Conservation (phyloP, 2,329 filamentous ascomycete genomes). For the Exophiala alcalophila region DNA sequence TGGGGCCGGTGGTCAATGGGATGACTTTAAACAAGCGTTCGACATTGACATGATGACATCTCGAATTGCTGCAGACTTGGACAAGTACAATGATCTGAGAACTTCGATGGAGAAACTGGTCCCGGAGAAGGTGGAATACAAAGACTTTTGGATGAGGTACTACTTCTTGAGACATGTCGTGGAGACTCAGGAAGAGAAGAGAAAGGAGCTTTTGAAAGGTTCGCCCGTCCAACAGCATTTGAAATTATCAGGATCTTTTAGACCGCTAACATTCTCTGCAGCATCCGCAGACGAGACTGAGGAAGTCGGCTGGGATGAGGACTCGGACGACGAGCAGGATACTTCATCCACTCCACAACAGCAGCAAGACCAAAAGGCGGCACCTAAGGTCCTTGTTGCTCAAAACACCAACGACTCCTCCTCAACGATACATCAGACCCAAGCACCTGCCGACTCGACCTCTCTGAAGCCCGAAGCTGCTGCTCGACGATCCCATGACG, state of each 20-base stretch:
- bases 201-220: conserved; percentile 91
- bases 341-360: conserved; percentile 44
- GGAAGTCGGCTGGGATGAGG: conserved; percentile 67
- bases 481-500: conserved; percentile 73
- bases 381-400: conserved; percentile 29
- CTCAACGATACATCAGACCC: conserved; percentile 30
- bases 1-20: conserved; percentile 53
- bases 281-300: conserved; percentile 65
- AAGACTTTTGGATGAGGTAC: conserved; percentile 88
- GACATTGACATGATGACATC: conserved; percentile 80
- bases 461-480: conserved; percentile 58
- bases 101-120: conserved; percentile 92
- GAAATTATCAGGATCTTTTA: too few relatives aligned
- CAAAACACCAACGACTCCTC: conserved; percentile 26
- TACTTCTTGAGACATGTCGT: conserved; percentile 92
- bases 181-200: conserved; percentile 84
- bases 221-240: too few relatives aligned
- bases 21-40: conserved; percentile 69
- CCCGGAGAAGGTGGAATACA: conserved; percentile 87
- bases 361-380: conserved; percentile 43
- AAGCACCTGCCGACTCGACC: conserved; percentile 33
- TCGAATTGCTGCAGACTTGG: conserved; percentile 75
- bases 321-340: conserved; percentile 58
- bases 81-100: conserved; percentile 81
- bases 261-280: conserved; percentile 30